Evolutionary conservation across 345 rosid species (phyloP).

Genomic region (Eucalyptus rudis): DNA sequence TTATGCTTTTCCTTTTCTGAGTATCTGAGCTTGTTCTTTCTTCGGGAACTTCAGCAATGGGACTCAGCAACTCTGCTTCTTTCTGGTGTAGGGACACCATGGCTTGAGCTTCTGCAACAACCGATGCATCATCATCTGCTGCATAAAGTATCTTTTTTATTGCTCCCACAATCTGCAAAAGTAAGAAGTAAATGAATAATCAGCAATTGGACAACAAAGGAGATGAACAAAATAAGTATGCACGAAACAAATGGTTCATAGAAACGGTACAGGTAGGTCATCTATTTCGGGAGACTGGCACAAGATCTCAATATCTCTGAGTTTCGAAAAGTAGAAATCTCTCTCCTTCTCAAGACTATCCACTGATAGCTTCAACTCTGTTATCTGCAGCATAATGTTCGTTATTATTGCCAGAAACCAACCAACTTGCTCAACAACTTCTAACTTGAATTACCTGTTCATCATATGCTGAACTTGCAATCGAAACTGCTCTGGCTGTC

Average conservation of each 20-base stretch:
- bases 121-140: constrained; percentile 56
- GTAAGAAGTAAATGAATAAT: background rate
- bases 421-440: background rate
- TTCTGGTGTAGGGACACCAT: constrained; percentile 29
- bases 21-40: constrained; percentile 44
- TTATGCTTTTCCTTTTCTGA: constrained; percentile 70
- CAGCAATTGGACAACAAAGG: background rate
- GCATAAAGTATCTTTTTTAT: constrained; percentile 75
- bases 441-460: constrained; percentile 41
- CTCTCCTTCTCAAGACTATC: constrained; percentile 97
- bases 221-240: background rate
- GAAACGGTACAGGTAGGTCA: constrained; percentile 38
- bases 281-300: constrained; percentile 68
- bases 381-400: constrained; percentile 41
- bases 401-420: background rate
- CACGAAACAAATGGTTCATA: background rate
- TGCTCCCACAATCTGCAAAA: constrained; percentile 62
- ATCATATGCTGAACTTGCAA: constrained; percentile 54
- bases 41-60: constrained; percentile 66
- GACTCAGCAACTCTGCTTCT: constrained; percentile 40
- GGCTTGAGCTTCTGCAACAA: constrained; percentile 59
- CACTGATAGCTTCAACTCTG: constrained; percentile 81
- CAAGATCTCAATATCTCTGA: constrained; percentile 84
- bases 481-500: constrained; percentile 31
- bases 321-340: constrained; percentile 83